Evolutionary conservation across 352 stramenopile species (phyloP).

Genomic region (Thraustochytrium striatum): DNA sequence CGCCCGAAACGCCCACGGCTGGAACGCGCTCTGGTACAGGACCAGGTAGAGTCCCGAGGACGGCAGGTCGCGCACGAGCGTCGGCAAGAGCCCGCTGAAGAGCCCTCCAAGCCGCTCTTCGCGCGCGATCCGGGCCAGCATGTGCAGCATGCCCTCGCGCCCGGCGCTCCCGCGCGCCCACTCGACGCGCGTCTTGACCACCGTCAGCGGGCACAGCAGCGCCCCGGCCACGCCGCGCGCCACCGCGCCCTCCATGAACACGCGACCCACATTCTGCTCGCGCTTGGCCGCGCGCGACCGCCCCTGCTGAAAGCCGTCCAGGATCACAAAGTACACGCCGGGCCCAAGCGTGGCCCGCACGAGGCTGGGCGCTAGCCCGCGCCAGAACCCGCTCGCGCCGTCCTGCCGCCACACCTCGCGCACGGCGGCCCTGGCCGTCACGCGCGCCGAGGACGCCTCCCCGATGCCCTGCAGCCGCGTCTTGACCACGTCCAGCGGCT

Average conservation of each 20-base stretch:
- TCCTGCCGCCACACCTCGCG: conserved; percentile 7
- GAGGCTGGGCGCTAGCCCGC: conserved; percentile 13
- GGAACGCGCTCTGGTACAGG: conserved; percentile 41
- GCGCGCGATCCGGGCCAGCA: neutral
- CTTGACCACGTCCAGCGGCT: conserved; percentile 48
- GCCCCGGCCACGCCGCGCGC: conserved; percentile 1
- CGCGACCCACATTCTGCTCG: neutral
- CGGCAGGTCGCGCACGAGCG: conserved; percentile 35
- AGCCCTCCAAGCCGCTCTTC: conserved; percentile 10
- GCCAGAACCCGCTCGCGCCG: neutral
- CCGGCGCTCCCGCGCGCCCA: neutral
- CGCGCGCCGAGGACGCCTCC: neutral
- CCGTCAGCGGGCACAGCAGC: conserved; percentile 14
- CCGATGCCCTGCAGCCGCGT: conserved; percentile 6
- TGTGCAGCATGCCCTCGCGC: neutral
- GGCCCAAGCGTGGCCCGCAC: conserved; percentile 30
- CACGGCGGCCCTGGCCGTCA: neutral
- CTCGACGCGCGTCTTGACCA: conserved; percentile 47
- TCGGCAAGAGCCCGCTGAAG: conserved; percentile 23
- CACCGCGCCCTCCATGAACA: conserved; percentile 30
- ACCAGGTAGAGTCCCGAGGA: conserved; percentile 39
- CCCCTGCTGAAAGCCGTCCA: conserved; percentile 20
- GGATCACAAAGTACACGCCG: conserved; percentile 42
- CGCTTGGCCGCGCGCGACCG: neutral
- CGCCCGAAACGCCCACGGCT: neutral